Conservation (phyloP, 2,329 filamentous ascomycete species). For the Sporothrix luriei region DNA sequence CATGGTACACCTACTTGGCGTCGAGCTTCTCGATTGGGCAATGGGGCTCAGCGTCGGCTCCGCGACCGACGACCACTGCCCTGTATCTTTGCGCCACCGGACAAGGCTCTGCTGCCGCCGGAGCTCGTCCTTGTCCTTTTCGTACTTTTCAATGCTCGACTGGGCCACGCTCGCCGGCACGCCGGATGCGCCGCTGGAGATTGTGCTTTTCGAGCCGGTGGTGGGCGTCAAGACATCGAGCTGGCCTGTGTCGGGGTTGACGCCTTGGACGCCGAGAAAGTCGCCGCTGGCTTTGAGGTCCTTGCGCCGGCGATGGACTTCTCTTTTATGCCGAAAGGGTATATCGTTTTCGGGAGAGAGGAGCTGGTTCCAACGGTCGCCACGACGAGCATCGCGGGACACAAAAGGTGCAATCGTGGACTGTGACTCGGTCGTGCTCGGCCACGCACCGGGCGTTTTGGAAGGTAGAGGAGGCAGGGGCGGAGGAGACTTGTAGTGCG, state of each 20-base stretch:
- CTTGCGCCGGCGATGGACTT: constrained; percentile 48
- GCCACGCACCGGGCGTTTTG: constrained; percentile 14
- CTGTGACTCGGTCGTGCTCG: not conserved
- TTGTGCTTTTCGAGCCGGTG: constrained; percentile 49
- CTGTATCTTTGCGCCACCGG: constrained; percentile 50
- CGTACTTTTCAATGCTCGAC: constrained; percentile 50
- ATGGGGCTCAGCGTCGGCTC: constrained; percentile 56
- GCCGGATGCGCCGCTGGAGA: constrained; percentile 30
- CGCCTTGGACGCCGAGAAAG: constrained; percentile 61
- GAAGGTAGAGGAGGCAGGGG: not conserved
- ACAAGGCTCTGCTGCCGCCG: constrained; percentile 43
- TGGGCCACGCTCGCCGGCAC: constrained; percentile 42
- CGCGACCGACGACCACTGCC: constrained; percentile 56
- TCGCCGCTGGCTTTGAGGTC: constrained; percentile 59
- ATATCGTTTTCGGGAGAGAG: constrained; percentile 34
- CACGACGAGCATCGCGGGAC: not conserved
- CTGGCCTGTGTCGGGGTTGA: constrained; percentile 60
- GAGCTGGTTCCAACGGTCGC: constrained; percentile 5
- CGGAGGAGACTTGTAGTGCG: not conserved
- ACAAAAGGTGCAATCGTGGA: not conserved
- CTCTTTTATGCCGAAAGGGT: constrained; percentile 43
- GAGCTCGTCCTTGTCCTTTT: constrained; percentile 47
- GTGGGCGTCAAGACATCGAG: constrained; percentile 56
- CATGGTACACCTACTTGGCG: constrained; percentile 25
- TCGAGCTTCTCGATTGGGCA: constrained; percentile 46